phyloP scores from a whole-genome alignment of 305 asterid genomes.

The Euphrasia arctica region DNA sequence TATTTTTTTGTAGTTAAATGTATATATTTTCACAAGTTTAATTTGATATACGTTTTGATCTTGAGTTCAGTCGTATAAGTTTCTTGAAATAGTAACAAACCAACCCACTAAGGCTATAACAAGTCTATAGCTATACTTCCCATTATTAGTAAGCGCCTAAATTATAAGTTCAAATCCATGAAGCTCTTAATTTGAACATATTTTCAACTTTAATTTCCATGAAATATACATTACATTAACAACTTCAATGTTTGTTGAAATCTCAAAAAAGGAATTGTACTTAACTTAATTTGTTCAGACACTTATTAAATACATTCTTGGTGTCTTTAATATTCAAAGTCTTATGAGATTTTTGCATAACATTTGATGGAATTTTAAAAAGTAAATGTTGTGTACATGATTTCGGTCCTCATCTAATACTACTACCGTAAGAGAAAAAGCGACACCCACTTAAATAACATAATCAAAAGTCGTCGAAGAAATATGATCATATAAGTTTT shows the following conservation, averaged over 20 bases:
- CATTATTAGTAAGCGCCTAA: not conserved
- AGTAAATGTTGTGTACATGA: not conserved
- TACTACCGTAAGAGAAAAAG: not conserved
- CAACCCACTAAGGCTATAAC: not conserved
- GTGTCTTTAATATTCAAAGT: too few relatives aligned
- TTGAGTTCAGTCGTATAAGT: too few relatives aligned
- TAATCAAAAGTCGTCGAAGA: not conserved
- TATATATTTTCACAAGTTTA: too few relatives aligned
- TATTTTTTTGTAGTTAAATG: too few relatives aligned
- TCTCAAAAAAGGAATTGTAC: not conserved
- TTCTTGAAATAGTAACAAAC: not conserved
- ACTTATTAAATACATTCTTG: not conserved
- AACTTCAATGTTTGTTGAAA: not conserved
- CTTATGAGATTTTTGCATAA: not conserved
- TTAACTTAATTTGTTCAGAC: not conserved
- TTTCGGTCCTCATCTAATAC: not conserved
- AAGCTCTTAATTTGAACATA: not conserved
- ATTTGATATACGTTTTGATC: too few relatives aligned
- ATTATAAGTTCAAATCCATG: not conserved
- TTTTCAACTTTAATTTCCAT: not conserved
- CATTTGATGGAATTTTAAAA: not conserved
- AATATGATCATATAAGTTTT: too few relatives aligned
- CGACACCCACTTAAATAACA: not conserved
- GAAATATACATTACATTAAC: too few relatives aligned
- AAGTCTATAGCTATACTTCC: not conserved